Evolutionary conservation across 169 alveolate species (phyloP), one percentile per base, ranked within the genome.

Genomic region (Cryptosporidium muris): DNA sequence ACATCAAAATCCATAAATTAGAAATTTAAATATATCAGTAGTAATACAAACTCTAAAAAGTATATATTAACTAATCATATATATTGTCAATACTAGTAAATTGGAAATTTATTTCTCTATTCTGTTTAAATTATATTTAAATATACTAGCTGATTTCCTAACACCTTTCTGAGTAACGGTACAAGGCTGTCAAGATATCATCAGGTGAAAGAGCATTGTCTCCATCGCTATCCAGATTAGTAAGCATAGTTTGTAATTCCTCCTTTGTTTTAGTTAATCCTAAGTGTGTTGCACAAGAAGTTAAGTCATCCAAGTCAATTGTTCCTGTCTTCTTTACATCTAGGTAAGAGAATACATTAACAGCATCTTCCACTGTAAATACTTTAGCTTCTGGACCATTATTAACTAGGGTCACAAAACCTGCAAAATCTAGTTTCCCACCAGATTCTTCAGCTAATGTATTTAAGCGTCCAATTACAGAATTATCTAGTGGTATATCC

Each of bases 181-280:
- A 68, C 45, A 74, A 64, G 9, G 85, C 68, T 36, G 74, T 45
- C 6, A 74, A 63, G 80, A 92, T 89, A 63, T 92, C 95, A 60
- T 92, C 95, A 9, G 90, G 89, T 8, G 90, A 68, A 62, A 92
- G 90, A 40, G 88, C 91, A 37, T 93, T 92, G 74, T 92, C 95
- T 37, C 94, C 93, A 64, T 92, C 91, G 38, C 89, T 64, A 65
- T 92, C 95, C 54, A 93, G 91, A 81, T 91, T 88, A 60, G 81
- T 91, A 63, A 92, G 63, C 93, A 92, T 92, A 65, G 91, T 91
- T 67, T 92, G 81, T 12, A 92, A 81, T 68, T 92, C 95, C 48
- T 92, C 95, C 51, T 92, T 94, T 64, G 92, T 81, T 92, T 89
- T 89, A 1, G 91, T 88, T 51, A 90, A 92, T 48, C 93, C 93